Base-by-base conservation (phyloP, 2,329 filamentous ascomycete species). In the Paecilomyces niveus region DNA sequence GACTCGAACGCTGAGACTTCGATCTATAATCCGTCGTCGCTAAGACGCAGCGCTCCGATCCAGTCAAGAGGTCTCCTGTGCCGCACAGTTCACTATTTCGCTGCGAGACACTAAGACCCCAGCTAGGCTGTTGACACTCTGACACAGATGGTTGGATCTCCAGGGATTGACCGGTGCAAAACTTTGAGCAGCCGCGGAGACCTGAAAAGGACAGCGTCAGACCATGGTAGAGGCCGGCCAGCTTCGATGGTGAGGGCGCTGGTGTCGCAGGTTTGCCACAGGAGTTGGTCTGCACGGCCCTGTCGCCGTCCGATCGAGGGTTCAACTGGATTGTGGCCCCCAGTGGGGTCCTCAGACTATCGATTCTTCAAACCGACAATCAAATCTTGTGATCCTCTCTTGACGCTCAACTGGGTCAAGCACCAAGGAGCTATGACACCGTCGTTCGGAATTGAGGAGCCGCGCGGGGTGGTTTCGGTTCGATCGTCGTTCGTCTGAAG, bases 241-340 rank as follows among this genome's bases (percentile, higher is more conserved):
- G 50, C 50, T 15, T 52, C 21, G 54, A 56, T 56, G 35, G 35
- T 56, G 54, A 56, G 29, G 54, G 18, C 54, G 18, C 54, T 56
- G 54, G 54, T 56, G 54, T 56, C 45, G 29, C 54, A 56, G 54
- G 54, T 50, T 51, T 51, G 54, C 45, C 54, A 51, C 54, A 56
- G 50, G 50, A 45, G 39, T 45, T 45, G 9, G 39, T 21, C 39
- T 45, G 39, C 39, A 45, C 39, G 39, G 39, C 50, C 50, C 50
- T 52, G 50, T 21, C 50, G 50, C 22, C 22, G 50, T 52, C 50
- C 50, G 50, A 52, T 52, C 50, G 50, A 52, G 50, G 21, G 39
- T 45, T 45, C 39, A 45, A 45, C 39, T 45, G 39, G 39, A 52
- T 24, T 52, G 50, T 52, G 50, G 21, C 26, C 26, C 50, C 50